phyloP scores from a whole-genome alignment of 2,329 filamentous ascomycete species.

The Anisogramma anomala region DNA sequence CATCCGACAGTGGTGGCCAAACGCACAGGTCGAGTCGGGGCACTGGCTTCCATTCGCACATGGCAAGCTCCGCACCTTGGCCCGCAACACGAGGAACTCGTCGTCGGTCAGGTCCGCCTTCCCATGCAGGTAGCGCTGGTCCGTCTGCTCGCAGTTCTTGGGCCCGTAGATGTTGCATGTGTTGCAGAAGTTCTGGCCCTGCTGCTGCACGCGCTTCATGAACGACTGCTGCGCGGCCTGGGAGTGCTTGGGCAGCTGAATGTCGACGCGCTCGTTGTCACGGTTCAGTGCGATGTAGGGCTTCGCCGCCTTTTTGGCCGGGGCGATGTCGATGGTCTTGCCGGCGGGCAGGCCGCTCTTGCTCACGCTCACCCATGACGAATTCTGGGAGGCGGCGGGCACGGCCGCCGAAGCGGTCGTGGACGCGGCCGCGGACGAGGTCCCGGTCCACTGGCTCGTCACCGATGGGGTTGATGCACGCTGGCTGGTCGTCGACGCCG shows the following conservation, averaged over 20 bases:
- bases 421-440: neutral
- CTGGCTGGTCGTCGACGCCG: too few relatives aligned
- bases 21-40: constrained; percentile 15
- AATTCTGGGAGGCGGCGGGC: too few relatives aligned
- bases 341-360: constrained; percentile 5
- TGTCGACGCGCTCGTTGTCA: constrained; percentile 23
- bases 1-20: constrained; percentile 18
- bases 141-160: constrained; percentile 1
- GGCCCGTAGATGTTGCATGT: constrained; percentile 14
- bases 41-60: constrained; percentile 15
- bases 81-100: constrained; percentile 14
- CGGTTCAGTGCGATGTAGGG: constrained; percentile 22
- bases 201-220: constrained; percentile 14
- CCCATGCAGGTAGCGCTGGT: constrained; percentile 15
- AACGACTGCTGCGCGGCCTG: constrained; percentile 15
- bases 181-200: constrained; percentile 19
- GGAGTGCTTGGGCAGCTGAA: constrained; percentile 19
- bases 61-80: constrained; percentile 15
- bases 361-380: constrained; percentile 17
- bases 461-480: too few relatives aligned
- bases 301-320: constrained; percentile 17
- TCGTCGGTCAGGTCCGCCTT: constrained; percentile 10
- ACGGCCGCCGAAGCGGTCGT: neutral
- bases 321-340: constrained; percentile 21
- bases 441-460: too few relatives aligned